A percentile compares a stretch with the other conserved stretches of the same genome.
phyloP scores from a whole-genome alignment of 1,284 basidiomycete genomes.

The Rhodofomes roseus region DNA sequence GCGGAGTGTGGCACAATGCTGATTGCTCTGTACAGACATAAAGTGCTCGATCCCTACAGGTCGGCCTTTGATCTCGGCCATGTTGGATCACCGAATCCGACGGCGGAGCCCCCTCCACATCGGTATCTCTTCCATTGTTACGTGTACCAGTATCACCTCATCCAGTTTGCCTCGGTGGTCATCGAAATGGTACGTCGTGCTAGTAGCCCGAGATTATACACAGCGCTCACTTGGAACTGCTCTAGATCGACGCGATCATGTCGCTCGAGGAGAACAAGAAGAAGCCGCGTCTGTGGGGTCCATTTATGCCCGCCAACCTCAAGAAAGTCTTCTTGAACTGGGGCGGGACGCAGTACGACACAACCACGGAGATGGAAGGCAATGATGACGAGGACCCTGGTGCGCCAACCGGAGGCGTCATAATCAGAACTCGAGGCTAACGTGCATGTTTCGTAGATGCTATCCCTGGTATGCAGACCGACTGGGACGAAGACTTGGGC shows the following conservation, averaged over 20 bases:
- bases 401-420: constrained; percentile 13
- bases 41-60: constrained; percentile 69
- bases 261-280: constrained; percentile 52
- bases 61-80: constrained; percentile 52
- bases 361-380: constrained; percentile 39
- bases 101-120: constrained; percentile 47
- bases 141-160: constrained; percentile 57
- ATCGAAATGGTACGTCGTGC: constrained; percentile 25
- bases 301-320: constrained; percentile 36
- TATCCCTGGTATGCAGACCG: constrained; percentile 54
- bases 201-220: neutral
- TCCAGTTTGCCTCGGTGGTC: constrained; percentile 24
- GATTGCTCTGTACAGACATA: constrained; percentile 44
- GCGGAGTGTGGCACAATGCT: too few species aligned
- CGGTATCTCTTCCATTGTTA: constrained; percentile 65
- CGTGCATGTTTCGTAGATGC: constrained; percentile 35
- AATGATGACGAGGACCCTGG: constrained; percentile 55
- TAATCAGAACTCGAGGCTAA: neutral
- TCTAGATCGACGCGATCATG: constrained; percentile 52
- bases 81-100: constrained; percentile 26
- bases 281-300: constrained; percentile 64
- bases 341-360: constrained; percentile 46
- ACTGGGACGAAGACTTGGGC: constrained; percentile 45
- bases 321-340: constrained; percentile 27
- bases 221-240: neutral